Conservation (phyloP, 2,329 filamentous ascomycete species). For the Helotiales sp. region DNA sequence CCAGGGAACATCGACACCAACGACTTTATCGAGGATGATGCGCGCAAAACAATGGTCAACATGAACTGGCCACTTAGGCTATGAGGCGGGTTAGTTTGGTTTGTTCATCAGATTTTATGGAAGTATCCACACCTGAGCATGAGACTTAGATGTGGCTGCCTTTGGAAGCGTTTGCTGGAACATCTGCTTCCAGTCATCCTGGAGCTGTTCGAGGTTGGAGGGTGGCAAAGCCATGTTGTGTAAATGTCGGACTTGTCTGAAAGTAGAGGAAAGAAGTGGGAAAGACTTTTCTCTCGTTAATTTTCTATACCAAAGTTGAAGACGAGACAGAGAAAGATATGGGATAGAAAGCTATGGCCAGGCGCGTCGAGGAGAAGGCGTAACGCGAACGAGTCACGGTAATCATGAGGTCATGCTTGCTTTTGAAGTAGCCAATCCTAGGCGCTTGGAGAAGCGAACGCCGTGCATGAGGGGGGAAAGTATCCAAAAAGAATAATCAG, state of each 20-base stretch:
- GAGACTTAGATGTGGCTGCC: slow-evolving; percentile 23
- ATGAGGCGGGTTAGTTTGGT: slow-evolving; percentile 6
- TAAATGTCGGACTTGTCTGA: no score
- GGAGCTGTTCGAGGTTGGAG: slow-evolving; percentile 11
- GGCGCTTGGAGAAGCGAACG: not conserved
- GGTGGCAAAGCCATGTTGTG: not conserved
- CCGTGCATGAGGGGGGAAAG: no score
- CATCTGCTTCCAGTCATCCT: slow-evolving; percentile 26
- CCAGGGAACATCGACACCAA: slow-evolving; percentile 43
- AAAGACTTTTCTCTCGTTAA: no score
- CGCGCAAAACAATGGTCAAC: slow-evolving; percentile 46
- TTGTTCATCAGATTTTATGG: not conserved
- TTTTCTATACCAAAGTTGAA: no score
- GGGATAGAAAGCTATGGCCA: not conserved
- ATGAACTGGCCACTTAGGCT: slow-evolving; percentile 43
- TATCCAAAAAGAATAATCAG: no score
- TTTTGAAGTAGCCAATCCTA: not conserved
- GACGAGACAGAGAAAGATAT: no score
- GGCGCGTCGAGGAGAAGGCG: slow-evolving; percentile 15
- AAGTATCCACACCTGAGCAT: slow-evolving; percentile 15
- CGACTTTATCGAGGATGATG: slow-evolving; percentile 44
- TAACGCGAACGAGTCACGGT: slow-evolving; percentile 12
- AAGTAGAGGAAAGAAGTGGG: no score
- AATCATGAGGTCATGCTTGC: slow-evolving; percentile 21
- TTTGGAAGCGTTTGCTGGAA: slow-evolving; percentile 26